These are phyloP conservation scores for Jackrogersella minutella DNA, from an alignment of 495 filamentous ascomycete genomes.

Conservation along the genomic window DNA sequence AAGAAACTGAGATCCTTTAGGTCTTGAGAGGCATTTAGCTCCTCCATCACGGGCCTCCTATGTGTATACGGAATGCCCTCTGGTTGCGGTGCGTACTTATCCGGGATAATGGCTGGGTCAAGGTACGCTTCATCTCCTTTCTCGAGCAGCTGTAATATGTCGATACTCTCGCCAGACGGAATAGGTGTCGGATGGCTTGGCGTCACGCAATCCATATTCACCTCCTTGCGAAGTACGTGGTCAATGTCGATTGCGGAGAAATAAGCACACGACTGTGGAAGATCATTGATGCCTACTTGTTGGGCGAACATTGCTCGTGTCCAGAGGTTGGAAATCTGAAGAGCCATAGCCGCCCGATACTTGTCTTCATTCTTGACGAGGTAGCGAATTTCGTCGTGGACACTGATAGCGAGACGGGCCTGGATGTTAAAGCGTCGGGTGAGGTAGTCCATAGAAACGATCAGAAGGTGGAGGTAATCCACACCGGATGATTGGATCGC, in stretches of 20 bases:
- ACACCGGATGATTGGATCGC: constrained; percentile 97
- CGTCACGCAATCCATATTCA: constrained; percentile 96
- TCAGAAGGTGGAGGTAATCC: constrained; percentile 95
- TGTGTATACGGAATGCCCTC: constrained; percentile 70
- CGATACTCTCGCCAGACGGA: constrained; percentile 82
- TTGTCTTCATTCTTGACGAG: constrained; percentile 85
- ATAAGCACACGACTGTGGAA: constrained; percentile 92
- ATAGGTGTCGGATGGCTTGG: constrained; percentile 84
- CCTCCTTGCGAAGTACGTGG: constrained; percentile 91
- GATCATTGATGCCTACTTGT: constrained; percentile 93
- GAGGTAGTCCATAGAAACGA: constrained; percentile 94
- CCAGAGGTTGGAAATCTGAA: constrained; percentile 96
- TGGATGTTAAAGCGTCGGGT: constrained; percentile 83
- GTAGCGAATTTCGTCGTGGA: constrained; percentile 98
- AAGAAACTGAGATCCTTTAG: constrained; percentile 67
- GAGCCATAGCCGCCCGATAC: constrained; percentile 86
- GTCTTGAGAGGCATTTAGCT: constrained; percentile 53
- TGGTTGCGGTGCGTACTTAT: constrained; percentile 56
- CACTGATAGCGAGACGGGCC: constrained; percentile 88
- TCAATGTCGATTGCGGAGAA: constrained; percentile 97
- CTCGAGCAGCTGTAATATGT: constrained; percentile 76
- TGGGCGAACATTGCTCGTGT: constrained; percentile 96
- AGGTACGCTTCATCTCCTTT: constrained; percentile 71
- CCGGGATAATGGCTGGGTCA: constrained; percentile 66
- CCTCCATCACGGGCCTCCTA: constrained; percentile 80